Percentiles rank a stretch among this genome's conserved stretches.
phyloP scores from a whole-genome alignment of 305 asterid species.

The Striga hermonthica region DNA sequence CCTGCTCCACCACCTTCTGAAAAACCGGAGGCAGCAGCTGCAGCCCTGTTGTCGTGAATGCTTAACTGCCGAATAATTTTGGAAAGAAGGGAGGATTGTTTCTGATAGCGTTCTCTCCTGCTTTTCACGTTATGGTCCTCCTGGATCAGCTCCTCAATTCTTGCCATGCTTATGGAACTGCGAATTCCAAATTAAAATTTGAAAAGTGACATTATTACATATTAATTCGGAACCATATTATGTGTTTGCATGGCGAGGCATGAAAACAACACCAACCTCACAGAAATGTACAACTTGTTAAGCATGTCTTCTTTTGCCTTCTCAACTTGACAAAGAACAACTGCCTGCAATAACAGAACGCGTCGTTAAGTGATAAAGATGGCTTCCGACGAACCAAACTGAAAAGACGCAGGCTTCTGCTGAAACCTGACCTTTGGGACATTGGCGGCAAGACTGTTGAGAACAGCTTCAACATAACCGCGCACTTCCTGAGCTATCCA shows the following conservation, averaged over 20 bases:
- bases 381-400: neutral
- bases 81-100: constrained; percentile 91
- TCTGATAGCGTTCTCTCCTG: constrained; percentile 76
- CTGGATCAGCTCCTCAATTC: constrained; percentile 91
- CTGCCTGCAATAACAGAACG: constrained; percentile 62
- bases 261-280: constrained; percentile 53
- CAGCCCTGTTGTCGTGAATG: constrained; percentile 88
- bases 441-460: constrained; percentile 98
- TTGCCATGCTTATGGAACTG: constrained; percentile 82
- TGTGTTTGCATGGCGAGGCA: constrained; percentile 6
- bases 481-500: constrained; percentile 99
- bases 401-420: too few species aligned
- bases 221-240: neutral
- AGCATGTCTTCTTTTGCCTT: constrained; percentile 99
- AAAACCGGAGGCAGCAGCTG: constrained; percentile 78
- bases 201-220: too few species aligned
- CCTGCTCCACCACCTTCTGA: constrained; percentile 76
- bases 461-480: constrained; percentile 99
- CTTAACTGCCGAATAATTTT: constrained; percentile 87
- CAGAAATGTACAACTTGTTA: constrained; percentile 80
- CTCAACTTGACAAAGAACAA: constrained; percentile 98
- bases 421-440: constrained; percentile 75
- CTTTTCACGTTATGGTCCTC: constrained; percentile 94
- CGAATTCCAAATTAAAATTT: constrained; percentile 23
- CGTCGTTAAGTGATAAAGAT: constrained; percentile 22